phyloP scores from a whole-genome alignment of 2,329 filamentous ascomycete genomes.

The Epichloe gansuensis region DNA sequence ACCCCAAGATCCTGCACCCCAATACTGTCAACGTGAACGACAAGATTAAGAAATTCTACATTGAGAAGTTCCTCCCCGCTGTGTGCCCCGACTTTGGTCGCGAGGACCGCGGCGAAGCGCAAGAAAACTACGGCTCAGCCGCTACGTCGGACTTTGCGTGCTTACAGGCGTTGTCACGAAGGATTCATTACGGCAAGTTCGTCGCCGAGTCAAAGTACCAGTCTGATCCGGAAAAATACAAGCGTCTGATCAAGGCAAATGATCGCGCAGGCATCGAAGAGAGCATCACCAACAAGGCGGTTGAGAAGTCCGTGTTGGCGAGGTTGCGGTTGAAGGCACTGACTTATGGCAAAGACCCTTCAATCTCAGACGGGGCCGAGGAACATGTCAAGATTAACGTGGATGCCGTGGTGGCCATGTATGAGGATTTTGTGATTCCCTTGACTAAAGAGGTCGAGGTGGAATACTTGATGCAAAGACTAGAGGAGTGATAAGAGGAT shows the following conservation, averaged over 20 bases:
- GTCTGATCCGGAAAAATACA: conserved; percentile 69
- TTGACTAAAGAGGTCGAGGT: conserved; percentile 98
- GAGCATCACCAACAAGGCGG: conserved; percentile 78
- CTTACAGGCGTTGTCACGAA: conserved; percentile 75
- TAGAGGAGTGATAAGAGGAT: conserved; percentile 31
- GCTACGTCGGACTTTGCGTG: conserved; percentile 85
- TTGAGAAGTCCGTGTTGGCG: conserved; percentile 86
- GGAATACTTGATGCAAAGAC: conserved; percentile 90
- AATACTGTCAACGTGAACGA: conserved; percentile 88
- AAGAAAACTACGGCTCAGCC: conserved; percentile 91
- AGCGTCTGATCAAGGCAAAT: conserved; percentile 63
- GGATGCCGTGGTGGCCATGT: conserved; percentile 82
- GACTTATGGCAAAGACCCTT: conserved; percentile 88
- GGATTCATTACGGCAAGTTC: conserved; percentile 97
- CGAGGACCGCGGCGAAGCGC: conserved; percentile 66
- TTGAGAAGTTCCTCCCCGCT: conserved; percentile 66
- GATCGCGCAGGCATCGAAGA: conserved; percentile 74
- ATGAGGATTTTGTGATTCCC: conserved; percentile 86
- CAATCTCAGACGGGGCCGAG: conserved; percentile 38
- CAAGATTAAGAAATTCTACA: conserved; percentile 76
- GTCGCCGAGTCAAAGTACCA: conserved; percentile 93
- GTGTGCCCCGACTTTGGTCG: conserved; percentile 70
- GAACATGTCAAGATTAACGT: conserved; percentile 74
- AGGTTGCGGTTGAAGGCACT: conserved; percentile 75
- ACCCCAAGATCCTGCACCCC: conserved; percentile 74